Evolutionary conservation across 208 protist species (phyloP).

Genomic region (Balamuthia mandrillaris): DNA sequence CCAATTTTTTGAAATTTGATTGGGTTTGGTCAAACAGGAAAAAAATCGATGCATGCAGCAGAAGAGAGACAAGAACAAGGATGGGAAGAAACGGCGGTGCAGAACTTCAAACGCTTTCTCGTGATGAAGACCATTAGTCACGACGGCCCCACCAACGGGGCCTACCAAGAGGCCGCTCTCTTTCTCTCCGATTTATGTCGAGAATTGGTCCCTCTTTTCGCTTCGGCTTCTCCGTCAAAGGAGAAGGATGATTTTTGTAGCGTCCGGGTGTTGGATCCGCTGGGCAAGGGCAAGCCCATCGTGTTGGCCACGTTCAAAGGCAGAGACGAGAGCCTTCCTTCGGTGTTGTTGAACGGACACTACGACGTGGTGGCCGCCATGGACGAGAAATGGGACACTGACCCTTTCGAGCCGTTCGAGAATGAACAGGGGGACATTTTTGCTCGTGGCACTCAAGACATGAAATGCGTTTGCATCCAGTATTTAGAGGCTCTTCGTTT

Average conservation of each 20-base stretch:
- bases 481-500: slow-evolving; percentile 62
- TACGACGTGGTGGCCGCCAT: slow-evolving; percentile 75
- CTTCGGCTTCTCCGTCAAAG: not conserved
- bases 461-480: slow-evolving; percentile 78
- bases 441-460: slow-evolving; percentile 75
- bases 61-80: too few species aligned
- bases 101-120: slow-evolving; percentile 37
- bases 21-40: too few species aligned
- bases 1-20: too few species aligned
- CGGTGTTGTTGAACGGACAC: slow-evolving; percentile 75
- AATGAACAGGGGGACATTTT: slow-evolving; percentile 66
- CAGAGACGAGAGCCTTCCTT: slow-evolving; percentile 52
- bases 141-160: slow-evolving; percentile 29
- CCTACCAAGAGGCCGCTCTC: not conserved
- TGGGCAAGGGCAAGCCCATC: not conserved
- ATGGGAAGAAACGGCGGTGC: too few species aligned
- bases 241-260: not conserved
- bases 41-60: too few species aligned
- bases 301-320: slow-evolving; percentile 29
- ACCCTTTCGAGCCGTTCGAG: slow-evolving; percentile 47
- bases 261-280: not conserved
- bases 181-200: not conserved
- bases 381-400: slow-evolving; percentile 49
- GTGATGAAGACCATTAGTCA: not conserved
- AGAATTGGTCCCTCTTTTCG: not conserved